phyloP scores from a whole-genome alignment of 139 green algal species.

The Bryopsis sp. region DNA sequence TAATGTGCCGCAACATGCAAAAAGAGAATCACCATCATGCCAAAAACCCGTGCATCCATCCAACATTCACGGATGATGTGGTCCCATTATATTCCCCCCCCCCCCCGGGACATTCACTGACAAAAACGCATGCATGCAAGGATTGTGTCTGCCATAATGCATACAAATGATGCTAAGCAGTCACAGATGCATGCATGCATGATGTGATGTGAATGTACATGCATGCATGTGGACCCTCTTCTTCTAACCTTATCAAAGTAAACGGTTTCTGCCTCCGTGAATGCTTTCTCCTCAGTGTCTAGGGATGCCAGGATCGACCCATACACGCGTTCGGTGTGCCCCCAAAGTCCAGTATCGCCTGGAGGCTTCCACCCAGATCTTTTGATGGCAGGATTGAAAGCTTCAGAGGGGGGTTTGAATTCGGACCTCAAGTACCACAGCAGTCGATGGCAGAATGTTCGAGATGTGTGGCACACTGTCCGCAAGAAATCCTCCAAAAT shows the following conservation, averaged over 20 bases:
- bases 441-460: conserved; percentile 42
- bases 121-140: too few relatives aligned
- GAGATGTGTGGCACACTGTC: conserved; percentile 20
- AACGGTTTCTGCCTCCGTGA: conserved; percentile 51
- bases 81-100: too few relatives aligned
- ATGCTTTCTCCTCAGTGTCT: conserved; percentile 24
- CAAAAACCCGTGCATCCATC: too few relatives aligned
- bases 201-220: too few relatives aligned
- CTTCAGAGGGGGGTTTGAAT: conserved; percentile 22
- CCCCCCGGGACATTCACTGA: too few relatives aligned
- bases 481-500: conserved; percentile 36
- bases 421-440: conserved; percentile 31
- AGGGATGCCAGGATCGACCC: conserved; percentile 36
- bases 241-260: conserved; percentile 61
- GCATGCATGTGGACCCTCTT: background rate
- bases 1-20: too few relatives aligned
- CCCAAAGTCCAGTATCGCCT: conserved; percentile 76
- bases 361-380: conserved; percentile 74
- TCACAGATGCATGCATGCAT: too few relatives aligned
- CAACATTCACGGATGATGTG: too few relatives aligned
- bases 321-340: conserved; percentile 43
- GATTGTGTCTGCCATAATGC: too few relatives aligned
- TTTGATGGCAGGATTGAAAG: conserved; percentile 25
- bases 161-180: too few relatives aligned
- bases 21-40: too few relatives aligned